Evolutionary conservation across 768 basidiomycete species (phyloP).

Genomic region (Pleurotus ostreatus): DNA sequence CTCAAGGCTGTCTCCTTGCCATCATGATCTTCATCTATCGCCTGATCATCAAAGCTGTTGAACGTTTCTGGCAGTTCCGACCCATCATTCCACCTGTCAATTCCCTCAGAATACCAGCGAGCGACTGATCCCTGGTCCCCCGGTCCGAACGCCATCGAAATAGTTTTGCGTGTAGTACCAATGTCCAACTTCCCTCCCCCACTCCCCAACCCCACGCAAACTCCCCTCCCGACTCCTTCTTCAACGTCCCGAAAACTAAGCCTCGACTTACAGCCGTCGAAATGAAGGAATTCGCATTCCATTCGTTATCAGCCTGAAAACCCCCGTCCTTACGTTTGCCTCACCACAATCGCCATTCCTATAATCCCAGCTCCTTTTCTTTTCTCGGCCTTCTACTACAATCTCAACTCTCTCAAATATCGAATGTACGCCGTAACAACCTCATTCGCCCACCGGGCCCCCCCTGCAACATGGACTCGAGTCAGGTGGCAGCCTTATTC

Average conservation of each 20-base stretch:
- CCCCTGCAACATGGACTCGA: slow-evolving; percentile 60
- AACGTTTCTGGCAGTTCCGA: too few species aligned
- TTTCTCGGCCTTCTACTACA: slow-evolving; percentile 11
- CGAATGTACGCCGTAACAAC: slow-evolving; percentile 39
- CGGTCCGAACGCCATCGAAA: too few species aligned
- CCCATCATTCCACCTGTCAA: too few species aligned
- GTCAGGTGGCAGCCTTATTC: slow-evolving; percentile 82
- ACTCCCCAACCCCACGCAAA: too few species aligned
- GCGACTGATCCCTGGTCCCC: too few species aligned
- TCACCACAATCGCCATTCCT: slow-evolving; percentile 9
- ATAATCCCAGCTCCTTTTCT: slow-evolving; percentile 23
- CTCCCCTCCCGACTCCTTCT: too few species aligned
- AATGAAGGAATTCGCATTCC: slow-evolving; percentile 30
- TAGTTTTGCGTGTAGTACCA: too few species aligned
- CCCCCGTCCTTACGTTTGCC: slow-evolving; percentile 10
- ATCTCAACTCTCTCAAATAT: slow-evolving; percentile 16
- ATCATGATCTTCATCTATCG: too few species aligned
- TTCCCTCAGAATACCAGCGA: too few species aligned
- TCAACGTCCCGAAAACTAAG: background rate
- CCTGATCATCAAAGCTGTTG: too few species aligned
- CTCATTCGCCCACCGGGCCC: slow-evolving; percentile 66
- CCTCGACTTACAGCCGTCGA: slow-evolving; percentile 21
- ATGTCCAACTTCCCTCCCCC: too few species aligned
- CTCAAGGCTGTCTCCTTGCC: too few species aligned
- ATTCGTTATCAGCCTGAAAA: slow-evolving; percentile 3